Conservation (phyloP, 2,329 filamentous ascomycete genomes). For the Diaporthe citriasiana region DNA sequence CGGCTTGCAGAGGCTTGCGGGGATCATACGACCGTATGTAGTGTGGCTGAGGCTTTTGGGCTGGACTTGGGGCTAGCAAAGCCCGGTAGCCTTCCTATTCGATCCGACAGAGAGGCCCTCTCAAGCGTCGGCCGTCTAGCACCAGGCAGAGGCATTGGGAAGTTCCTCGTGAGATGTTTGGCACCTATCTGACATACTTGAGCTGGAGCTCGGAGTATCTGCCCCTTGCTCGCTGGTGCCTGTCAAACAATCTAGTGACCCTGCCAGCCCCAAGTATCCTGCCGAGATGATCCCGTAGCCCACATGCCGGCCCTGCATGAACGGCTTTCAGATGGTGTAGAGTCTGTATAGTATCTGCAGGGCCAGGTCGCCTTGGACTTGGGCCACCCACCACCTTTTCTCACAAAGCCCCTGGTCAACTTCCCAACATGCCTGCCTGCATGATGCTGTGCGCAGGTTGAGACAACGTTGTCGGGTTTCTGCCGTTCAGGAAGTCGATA, state of each 20-base stretch:
- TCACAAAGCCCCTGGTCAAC: background rate
- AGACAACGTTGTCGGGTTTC: constrained; percentile 16
- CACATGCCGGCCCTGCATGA: constrained; percentile 23
- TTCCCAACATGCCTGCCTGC: constrained; percentile 10
- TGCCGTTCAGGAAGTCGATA: constrained; percentile 19
- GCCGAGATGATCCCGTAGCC: constrained; percentile 8
- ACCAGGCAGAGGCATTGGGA: background rate
- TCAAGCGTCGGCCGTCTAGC: background rate
- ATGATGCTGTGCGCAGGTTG: constrained; percentile 32
- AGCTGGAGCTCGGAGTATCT: constrained; percentile 24
- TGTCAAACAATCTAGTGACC: constrained; percentile 22
- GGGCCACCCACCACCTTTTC: background rate
- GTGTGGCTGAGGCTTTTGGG: constrained; percentile 7
- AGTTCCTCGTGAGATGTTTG: background rate
- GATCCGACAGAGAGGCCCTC: background rate
- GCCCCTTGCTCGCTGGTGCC: background rate
- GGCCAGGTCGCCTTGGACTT: background rate
- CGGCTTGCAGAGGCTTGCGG: constrained; percentile 18
- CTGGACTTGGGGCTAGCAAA: constrained; percentile 1
- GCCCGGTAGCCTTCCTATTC: background rate
- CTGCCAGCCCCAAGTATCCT: background rate
- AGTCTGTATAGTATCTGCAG: constrained; percentile 16
- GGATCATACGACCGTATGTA: constrained; percentile 31
- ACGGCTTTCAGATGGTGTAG: constrained; percentile 21
- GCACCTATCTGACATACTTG: background rate